phyloP scores from a whole-genome alignment of 345 rosid species.

The Salix brachista region DNA sequence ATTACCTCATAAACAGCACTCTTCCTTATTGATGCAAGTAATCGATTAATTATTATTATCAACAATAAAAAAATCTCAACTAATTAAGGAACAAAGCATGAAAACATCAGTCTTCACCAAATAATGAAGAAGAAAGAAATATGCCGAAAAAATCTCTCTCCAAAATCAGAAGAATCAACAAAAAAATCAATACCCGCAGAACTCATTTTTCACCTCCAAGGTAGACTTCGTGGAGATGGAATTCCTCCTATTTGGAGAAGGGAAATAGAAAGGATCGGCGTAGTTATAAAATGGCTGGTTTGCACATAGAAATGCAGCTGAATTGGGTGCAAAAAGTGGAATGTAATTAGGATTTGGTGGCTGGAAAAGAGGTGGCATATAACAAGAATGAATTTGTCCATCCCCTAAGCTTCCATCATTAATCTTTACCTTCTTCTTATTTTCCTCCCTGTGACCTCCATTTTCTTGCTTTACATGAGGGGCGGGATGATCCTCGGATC shows the following conservation, averaged over 20 bases:
- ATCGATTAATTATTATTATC: background rate
- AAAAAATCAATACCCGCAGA: conserved; percentile 31
- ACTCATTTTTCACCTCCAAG: conserved; percentile 40
- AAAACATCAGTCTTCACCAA: too few species aligned
- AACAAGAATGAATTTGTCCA: conserved; percentile 53
- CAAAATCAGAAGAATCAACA: background rate
- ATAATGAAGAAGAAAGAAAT: background rate
- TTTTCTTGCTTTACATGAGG: conserved; percentile 10
- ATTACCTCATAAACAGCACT: background rate
- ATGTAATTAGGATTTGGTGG: conserved; percentile 31
- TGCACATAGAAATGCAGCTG: conserved; percentile 40
- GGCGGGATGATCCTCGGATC: conserved; percentile 33
- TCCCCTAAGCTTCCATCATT: conserved; percentile 38
- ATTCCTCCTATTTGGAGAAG: conserved; percentile 38
- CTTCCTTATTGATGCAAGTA: background rate
- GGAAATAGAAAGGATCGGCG: conserved; percentile 44
- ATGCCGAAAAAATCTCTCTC: background rate
- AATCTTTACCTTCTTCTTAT: conserved; percentile 11
- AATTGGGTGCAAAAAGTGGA: conserved; percentile 44
- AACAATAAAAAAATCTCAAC: background rate
- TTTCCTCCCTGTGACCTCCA: conserved; percentile 7
- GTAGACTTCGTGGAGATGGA: conserved; percentile 41
- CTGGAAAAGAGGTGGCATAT: conserved; percentile 34
- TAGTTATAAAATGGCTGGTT: conserved; percentile 43
- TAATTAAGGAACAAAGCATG: background rate